Evolutionary conservation across 805 yeast genomes (phyloP).

Genomic region (Candida maltosa): DNA sequence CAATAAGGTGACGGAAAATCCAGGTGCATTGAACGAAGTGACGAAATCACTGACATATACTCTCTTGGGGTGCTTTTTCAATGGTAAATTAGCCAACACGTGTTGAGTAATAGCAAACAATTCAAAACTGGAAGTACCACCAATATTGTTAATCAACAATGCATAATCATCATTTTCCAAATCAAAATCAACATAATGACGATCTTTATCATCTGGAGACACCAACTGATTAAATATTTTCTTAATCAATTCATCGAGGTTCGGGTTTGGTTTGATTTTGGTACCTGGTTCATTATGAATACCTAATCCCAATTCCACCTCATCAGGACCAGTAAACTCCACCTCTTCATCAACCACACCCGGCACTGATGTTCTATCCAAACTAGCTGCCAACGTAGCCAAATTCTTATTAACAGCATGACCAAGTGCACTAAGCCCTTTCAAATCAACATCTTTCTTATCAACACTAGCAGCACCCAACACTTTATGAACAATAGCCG

Average conservation of each 20-base stretch:
- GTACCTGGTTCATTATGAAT: constrained; percentile 92
- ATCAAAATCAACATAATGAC: constrained; percentile 73
- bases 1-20: constrained; percentile 80
- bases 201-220: constrained; percentile 64
- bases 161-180: constrained; percentile 60
- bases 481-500: constrained; percentile 79
- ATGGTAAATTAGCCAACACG: constrained; percentile 49
- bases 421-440: constrained; percentile 58
- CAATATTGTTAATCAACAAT: constrained; percentile 77
- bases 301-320: constrained; percentile 92
- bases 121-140: constrained; percentile 84
- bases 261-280: constrained; percentile 64
- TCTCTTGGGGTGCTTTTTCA: constrained; percentile 62
- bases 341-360: constrained; percentile 50
- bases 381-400: constrained; percentile 85
- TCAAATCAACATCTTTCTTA: constrained; percentile 24
- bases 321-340: constrained; percentile 51
- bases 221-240: constrained; percentile 61
- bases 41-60: constrained; percentile 75
- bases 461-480: constrained; percentile 60
- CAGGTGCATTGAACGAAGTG: constrained; percentile 89
- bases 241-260: constrained; percentile 54
- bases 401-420: constrained; percentile 56
- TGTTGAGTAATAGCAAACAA: constrained; percentile 67
- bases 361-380: constrained; percentile 89